phyloP scores from a whole-genome alignment of 495 filamentous ascomycete genomes.

The Lindgomyces ingoldianus region DNA sequence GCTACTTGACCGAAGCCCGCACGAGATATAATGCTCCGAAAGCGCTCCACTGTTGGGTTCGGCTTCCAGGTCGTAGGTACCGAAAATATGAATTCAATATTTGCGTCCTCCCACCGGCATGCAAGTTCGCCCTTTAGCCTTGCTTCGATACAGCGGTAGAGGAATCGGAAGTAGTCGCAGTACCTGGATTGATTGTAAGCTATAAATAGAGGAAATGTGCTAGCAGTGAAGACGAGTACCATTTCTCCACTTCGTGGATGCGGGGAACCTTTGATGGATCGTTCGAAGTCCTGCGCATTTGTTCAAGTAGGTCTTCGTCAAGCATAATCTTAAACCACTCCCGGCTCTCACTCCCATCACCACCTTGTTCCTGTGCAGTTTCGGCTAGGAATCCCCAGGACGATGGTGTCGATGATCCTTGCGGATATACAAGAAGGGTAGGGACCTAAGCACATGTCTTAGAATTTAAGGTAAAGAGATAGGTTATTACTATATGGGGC shows the following conservation, averaged over 20 bases:
- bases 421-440: constrained; percentile 55
- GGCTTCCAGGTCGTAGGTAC: constrained; percentile 68
- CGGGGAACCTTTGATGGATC: constrained; percentile 24
- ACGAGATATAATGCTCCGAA: constrained; percentile 50
- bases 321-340: constrained; percentile 66
- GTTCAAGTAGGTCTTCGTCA: constrained; percentile 49
- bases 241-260: constrained; percentile 52
- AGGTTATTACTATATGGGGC: not conserved
- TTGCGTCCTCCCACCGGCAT: constrained; percentile 48
- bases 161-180: constrained; percentile 51
- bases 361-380: constrained; percentile 46
- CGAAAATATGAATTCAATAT: constrained; percentile 65
- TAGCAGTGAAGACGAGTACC: constrained; percentile 28
- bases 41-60: constrained; percentile 58
- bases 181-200: constrained; percentile 36
- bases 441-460: constrained; percentile 46
- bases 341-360: constrained; percentile 41
- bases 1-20: constrained; percentile 54
- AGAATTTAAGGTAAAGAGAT: not conserved
- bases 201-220: not conserved
- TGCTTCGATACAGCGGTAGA: constrained; percentile 55
- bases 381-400: constrained; percentile 61
- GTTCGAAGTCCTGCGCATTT: constrained; percentile 38
- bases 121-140: constrained; percentile 48
- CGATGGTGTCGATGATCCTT: constrained; percentile 45